These are phyloP conservation scores for Zasmidium angulare DNA, from an alignment of 2,329 filamentous ascomycete species.

Conservation along the genomic window DNA sequence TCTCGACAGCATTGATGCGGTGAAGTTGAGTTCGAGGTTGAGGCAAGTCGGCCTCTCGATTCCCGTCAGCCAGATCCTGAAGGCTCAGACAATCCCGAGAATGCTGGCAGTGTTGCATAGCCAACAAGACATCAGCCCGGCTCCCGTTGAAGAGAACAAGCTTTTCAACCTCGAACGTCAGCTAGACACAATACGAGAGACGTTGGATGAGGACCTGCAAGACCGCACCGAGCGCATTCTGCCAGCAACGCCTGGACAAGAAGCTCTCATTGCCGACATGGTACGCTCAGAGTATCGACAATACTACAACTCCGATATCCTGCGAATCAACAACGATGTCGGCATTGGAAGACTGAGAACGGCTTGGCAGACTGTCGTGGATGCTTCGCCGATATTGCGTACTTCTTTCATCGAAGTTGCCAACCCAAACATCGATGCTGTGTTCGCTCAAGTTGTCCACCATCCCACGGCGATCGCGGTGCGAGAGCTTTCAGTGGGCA, in stretches of 20 bases:
- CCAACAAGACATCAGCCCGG: conserved; percentile 12
- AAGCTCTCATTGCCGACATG: conserved; percentile 84
- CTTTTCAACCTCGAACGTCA: conserved; percentile 15
- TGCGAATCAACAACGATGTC: conserved; percentile 58
- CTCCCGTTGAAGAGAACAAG: conserved; percentile 6
- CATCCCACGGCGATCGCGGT: conserved; percentile 33
- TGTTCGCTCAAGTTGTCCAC: conserved; percentile 59
- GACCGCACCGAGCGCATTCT: conserved; percentile 58
- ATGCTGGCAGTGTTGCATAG: conserved; percentile 47
- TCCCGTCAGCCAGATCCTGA: conserved; percentile 75
- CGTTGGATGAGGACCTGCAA: not conserved
- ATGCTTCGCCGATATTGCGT: conserved; percentile 67
- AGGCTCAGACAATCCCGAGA: conserved; percentile 63
- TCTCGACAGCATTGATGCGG: conserved; percentile 87
- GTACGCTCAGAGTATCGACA: conserved; percentile 67
- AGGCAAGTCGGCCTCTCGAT: conserved; percentile 61
- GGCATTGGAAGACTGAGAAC: conserved; percentile 57
- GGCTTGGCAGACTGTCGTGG: conserved; percentile 64
- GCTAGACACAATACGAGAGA: conserved; percentile 10
- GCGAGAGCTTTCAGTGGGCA: conserved; percentile 29
- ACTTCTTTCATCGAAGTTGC: conserved; percentile 70
- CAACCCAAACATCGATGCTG: conserved; percentile 55
- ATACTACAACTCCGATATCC: conserved; percentile 84
- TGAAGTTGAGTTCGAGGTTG: conserved; percentile 75
- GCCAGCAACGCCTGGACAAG: conserved; percentile 80